A percentile compares a stretch with the other conserved stretches of the same genome.
phyloP scores from a whole-genome alignment of 805 yeast genomes.

The Saccharomycopsis fibuligera region DNA sequence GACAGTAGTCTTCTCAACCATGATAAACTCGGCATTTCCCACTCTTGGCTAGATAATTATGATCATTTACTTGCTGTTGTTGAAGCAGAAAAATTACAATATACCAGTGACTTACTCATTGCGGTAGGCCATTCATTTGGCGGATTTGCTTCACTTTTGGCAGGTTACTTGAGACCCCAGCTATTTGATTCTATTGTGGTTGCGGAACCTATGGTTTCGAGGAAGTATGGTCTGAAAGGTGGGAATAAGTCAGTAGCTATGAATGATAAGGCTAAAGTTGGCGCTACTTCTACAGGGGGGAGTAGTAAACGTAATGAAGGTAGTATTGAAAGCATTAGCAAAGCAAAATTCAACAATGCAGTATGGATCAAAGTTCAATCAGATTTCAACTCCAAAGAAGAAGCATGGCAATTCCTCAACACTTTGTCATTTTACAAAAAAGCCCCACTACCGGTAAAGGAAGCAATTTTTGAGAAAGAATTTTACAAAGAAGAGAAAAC shows the following conservation, averaged over 20 bases:
- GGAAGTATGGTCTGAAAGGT: too few relatives aligned
- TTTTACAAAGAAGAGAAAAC: background rate
- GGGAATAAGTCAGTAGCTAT: too few relatives aligned
- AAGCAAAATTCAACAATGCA: too few relatives aligned
- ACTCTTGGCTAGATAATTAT: constrained; percentile 67
- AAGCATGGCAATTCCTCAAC: background rate
- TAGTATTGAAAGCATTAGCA: too few relatives aligned
- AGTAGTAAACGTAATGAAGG: too few relatives aligned
- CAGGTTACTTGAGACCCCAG: constrained; percentile 44
- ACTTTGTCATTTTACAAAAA: background rate
- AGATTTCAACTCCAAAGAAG: background rate
- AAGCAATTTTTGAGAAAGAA: background rate
- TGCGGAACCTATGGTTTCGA: constrained; percentile 49
- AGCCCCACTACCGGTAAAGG: background rate
- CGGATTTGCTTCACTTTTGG: constrained; percentile 46
- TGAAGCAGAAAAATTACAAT: too few relatives aligned
- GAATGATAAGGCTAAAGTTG: too few relatives aligned
- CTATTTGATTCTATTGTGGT: constrained; percentile 48
- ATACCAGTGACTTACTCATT: too few relatives aligned
- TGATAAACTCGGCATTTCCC: constrained; percentile 46
- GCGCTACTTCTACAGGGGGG: too few relatives aligned
- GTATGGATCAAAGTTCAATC: too few relatives aligned
- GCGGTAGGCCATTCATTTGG: constrained; percentile 74
- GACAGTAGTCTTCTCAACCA: constrained; percentile 57
- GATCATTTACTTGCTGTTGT: too few relatives aligned